Percentiles rank a stretch among this genome's conserved stretches.
Conservation (phyloP, 73 alveolate species). For the Stentor coeruleus region DNA sequence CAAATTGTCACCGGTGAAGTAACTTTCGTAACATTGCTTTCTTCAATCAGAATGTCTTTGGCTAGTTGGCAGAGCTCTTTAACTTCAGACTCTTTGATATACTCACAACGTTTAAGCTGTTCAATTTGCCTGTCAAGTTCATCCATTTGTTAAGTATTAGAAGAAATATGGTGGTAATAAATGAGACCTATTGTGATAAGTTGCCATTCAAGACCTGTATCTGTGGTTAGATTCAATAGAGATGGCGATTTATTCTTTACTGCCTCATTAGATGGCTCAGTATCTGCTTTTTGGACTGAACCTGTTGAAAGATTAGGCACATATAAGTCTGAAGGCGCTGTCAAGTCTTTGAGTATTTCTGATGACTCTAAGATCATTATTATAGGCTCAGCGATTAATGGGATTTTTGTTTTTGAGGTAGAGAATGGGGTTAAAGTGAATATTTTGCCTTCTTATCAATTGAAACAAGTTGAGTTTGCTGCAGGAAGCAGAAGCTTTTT, state of each 20-base stretch:
- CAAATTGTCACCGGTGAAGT: conserved; percentile 93
- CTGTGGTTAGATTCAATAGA: conserved; percentile 64
- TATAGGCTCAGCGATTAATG: conserved; percentile 58
- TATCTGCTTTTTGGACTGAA: conserved; percentile 74
- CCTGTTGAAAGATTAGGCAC: conserved; percentile 83
- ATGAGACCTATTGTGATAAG: conserved; percentile 83
- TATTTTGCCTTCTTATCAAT: not conserved
- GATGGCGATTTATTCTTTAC: conserved; percentile 92
- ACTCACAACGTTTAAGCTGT: conserved; percentile 70
- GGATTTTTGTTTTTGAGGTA: conserved; percentile 53
- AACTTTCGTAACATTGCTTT: conserved; percentile 80
- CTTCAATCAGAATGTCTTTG: conserved; percentile 86
- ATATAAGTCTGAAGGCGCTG: conserved; percentile 76
- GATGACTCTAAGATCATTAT: conserved; percentile 77
- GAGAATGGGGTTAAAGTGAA: conserved; percentile 43
- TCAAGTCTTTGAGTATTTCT: conserved; percentile 74
- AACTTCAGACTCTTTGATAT: conserved; percentile 89
- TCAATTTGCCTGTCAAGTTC: conserved; percentile 53
- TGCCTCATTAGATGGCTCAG: conserved; percentile 74
- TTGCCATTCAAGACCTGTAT: conserved; percentile 88
- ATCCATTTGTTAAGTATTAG: not conserved
- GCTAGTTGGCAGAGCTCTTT: conserved; percentile 86
- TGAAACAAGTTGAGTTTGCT: conserved; percentile 42
- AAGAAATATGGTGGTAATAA: conserved; percentile 23
- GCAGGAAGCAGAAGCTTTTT: conserved; percentile 46